Evolutionary conservation across 148 eudicot species (phyloP), one percentile per base, ranked within the genome.

Genomic region (Rhododendron molle): DNA sequence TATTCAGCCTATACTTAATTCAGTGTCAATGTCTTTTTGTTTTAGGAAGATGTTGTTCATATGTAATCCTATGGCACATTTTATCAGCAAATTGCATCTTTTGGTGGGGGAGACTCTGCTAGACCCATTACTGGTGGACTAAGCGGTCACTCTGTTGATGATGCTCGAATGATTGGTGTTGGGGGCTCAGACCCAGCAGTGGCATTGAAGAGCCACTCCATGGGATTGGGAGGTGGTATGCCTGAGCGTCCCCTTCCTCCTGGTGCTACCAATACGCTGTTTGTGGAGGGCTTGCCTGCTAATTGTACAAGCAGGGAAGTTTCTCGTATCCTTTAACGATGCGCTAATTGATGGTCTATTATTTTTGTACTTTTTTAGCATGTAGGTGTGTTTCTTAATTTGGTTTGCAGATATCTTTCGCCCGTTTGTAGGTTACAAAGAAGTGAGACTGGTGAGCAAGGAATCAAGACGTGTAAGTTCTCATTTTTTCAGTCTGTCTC

Each of bases 371-470:
- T n/a, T 69, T 84, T 83, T 7, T 46, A 69, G 82, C 56, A 82
- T 80, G 67, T 84, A 74, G 78, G 88, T 81, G 85, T 49, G 81
- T 86, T 90, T 91, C 96, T 91, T 93, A 88, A 91, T 91, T 58
- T 86, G 26, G 52, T 73, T 78, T 85, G 89, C 86, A 96, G 98
- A 96, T 89, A 92, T 96, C 83, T 94, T 96, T 82, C 97, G 98
- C 46, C 98, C 97, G 83, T 96, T 96, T 89, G 92, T 92, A 38
- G 97, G 98, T 81, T 94, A 94, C 90, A 93, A 92, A 87, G 98
- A 96, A 90, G 97, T 93, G 85, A 92, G 97, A 86, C 93, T 96
- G 82, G 97, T 96, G 81, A 91, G 91, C 65, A 96, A 96, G 90
- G 98, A 92, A 82, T 90, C 97, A 50, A 93, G 93, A 92, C 96